phyloP scores from a whole-genome alignment of 805 yeast genomes.

The Cyberlindnera nakhonratchasimensis region DNA sequence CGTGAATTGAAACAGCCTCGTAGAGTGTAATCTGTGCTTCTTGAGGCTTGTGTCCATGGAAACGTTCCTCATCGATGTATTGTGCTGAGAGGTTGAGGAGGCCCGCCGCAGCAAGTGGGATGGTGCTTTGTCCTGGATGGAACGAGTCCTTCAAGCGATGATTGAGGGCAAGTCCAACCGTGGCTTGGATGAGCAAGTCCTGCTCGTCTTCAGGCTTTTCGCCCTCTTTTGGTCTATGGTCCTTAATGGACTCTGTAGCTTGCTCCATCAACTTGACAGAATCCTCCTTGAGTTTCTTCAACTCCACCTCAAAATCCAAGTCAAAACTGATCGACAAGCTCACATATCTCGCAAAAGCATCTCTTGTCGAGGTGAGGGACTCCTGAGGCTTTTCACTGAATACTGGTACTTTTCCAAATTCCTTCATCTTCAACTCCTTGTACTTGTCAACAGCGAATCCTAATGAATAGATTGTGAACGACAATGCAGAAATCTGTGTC shows the following conservation, averaged over 20 bases:
- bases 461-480: constrained; percentile 21
- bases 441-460: constrained; percentile 13
- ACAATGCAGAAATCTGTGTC: constrained; percentile 46
- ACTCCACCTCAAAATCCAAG: constrained; percentile 45
- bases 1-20: constrained; percentile 38
- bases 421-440: constrained; percentile 15
- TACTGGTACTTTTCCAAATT: constrained; percentile 11
- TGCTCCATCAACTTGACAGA: constrained; percentile 41
- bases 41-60: constrained; percentile 6
- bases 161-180: constrained; percentile 36
- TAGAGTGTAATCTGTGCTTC: constrained; percentile 17
- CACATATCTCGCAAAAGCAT: constrained; percentile 38
- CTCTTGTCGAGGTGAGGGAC: constrained; percentile 30
- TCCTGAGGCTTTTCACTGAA: constrained; percentile 16
- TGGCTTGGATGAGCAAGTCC: constrained; percentile 19
- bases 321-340: constrained; percentile 65
- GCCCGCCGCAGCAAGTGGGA: constrained; percentile 34
- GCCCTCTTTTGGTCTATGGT: neutral
- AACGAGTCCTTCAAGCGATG: constrained; percentile 30
- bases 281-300: constrained; percentile 33
- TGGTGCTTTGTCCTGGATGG: constrained; percentile 27
- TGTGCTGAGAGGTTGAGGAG: constrained; percentile 29
- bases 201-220: constrained; percentile 32
- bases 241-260: constrained; percentile 30
- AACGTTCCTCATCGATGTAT: constrained; percentile 15